These are phyloP conservation scores for Dendrobium nobile DNA, from an alignment of 106 monocot genomes.

Conservation along the genomic window DNA sequence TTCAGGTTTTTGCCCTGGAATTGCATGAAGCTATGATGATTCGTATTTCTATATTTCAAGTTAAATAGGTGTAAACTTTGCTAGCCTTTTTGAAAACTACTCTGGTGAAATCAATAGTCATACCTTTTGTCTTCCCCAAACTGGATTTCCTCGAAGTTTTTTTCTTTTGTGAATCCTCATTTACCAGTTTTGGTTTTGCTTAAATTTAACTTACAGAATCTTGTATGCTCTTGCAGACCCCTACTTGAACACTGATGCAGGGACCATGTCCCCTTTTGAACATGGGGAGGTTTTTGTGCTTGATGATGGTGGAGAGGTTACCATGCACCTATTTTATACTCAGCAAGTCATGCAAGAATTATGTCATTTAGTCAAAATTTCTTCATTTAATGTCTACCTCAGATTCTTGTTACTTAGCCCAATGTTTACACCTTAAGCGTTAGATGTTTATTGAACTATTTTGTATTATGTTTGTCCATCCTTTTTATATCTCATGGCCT, in stretches of 20 bases:
- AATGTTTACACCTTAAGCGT: not conserved
- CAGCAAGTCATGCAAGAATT: not conserved
- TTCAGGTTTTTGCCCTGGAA: not conserved
- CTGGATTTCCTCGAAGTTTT: not conserved
- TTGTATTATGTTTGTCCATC: not conserved
- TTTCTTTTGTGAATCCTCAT: not conserved
- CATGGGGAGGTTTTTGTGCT: slow-evolving; percentile 70
- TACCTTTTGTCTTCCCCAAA: not conserved
- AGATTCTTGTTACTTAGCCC: not conserved
- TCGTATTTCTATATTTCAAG: not conserved
- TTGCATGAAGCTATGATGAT: not conserved
- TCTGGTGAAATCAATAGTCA: not conserved
- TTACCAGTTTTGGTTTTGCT: not conserved
- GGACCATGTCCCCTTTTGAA: slow-evolving; percentile 67
- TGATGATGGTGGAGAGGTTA: slow-evolving; percentile 64
- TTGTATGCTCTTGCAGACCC: slow-evolving; percentile 36
- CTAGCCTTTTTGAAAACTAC: not conserved
- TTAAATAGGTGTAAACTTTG: not conserved
- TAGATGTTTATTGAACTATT: not conserved
- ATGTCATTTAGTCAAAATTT: not conserved
- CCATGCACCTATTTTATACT: not conserved
- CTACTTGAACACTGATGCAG: slow-evolving; percentile 61
- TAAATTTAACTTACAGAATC: not conserved
- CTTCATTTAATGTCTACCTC: not conserved
- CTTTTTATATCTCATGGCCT: not conserved